Evolutionary conservation across 345 rosid species (phyloP).

Genomic region (Sonneratia alba): DNA sequence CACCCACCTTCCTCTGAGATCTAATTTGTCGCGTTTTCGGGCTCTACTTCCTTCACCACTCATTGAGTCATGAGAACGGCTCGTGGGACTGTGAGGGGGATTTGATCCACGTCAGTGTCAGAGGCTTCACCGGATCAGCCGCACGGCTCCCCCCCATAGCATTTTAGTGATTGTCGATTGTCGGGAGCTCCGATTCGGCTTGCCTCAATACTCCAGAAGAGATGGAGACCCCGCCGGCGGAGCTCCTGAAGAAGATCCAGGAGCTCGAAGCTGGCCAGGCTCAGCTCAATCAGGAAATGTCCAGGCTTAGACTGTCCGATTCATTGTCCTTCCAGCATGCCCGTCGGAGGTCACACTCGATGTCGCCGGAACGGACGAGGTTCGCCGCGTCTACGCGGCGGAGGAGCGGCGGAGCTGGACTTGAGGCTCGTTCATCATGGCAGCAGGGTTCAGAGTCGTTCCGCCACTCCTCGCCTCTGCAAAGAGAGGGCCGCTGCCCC

Average conservation of each 20-base stretch:
- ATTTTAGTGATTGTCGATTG: background rate
- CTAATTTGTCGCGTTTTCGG: background rate
- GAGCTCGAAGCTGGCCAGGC: constrained; percentile 84
- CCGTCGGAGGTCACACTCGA: constrained; percentile 52
- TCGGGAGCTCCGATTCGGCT: background rate
- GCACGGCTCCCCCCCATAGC: background rate
- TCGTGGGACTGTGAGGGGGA: no score
- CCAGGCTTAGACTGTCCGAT: constrained; percentile 44
- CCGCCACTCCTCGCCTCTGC: constrained; percentile 78
- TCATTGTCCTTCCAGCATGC: constrained; percentile 15
- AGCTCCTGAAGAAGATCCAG: constrained; percentile 73
- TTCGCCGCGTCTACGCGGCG: constrained; percentile 24
- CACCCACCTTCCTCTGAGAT: background rate
- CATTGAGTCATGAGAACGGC: no score
- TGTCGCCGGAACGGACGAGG: constrained; percentile 54
- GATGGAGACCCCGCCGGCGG: constrained; percentile 69
- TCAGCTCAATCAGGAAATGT: constrained; percentile 70
- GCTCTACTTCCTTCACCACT: background rate
- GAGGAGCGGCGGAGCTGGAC: constrained; percentile 13
- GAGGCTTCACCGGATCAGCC: background rate
- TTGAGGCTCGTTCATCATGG: constrained; percentile 26
- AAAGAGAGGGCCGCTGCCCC: constrained; percentile 48
- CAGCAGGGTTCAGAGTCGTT: constrained; percentile 52
- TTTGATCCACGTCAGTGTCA: background rate
- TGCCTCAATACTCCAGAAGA: background rate